These are phyloP conservation scores for Leccinum cinnamomeum DNA, from an alignment of 1,284 basidiomycete genomes.

Conservation along the genomic window DNA sequence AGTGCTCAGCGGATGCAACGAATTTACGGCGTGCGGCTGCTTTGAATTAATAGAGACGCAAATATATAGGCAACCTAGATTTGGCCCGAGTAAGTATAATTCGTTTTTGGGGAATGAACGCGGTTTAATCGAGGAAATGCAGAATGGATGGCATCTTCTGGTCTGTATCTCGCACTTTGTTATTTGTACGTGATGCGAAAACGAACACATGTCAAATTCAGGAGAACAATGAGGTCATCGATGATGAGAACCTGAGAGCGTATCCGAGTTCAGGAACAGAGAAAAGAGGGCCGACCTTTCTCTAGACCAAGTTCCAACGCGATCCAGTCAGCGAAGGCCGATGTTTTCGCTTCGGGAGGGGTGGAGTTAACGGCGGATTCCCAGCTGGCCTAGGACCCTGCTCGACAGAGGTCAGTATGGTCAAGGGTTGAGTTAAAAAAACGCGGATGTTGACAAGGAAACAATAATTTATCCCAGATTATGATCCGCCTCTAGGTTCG, in stretches of 20 bases:
- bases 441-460: conserved; percentile 17
- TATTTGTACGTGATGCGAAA: conserved; percentile 32
- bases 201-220: conserved; percentile 29
- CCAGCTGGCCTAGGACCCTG: conserved; percentile 12
- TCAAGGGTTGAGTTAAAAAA: conserved; percentile 8
- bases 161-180: conserved; percentile 8
- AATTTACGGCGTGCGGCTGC: conserved; percentile 8
- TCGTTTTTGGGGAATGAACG: conserved; percentile 21
- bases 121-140: conserved; percentile 16
- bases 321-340: neutral
- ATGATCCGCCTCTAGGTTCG: neutral
- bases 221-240: conserved; percentile 29
- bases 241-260: conserved; percentile 8
- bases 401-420: conserved; percentile 3
- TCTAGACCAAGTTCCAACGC: neutral
- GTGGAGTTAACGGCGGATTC: neutral
- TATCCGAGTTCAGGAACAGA: conserved; percentile 4
- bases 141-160: conserved; percentile 21
- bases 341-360: neutral
- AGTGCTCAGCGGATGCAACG: neutral
- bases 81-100: conserved; percentile 27
- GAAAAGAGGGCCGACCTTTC: neutral
- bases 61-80: conserved; percentile 24
- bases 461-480: conserved; percentile 18
- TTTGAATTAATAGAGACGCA: conserved; percentile 6